Evolutionary conservation across 2,329 filamentous ascomycete species (phyloP).

Genomic region (Cytospora piceae): DNA sequence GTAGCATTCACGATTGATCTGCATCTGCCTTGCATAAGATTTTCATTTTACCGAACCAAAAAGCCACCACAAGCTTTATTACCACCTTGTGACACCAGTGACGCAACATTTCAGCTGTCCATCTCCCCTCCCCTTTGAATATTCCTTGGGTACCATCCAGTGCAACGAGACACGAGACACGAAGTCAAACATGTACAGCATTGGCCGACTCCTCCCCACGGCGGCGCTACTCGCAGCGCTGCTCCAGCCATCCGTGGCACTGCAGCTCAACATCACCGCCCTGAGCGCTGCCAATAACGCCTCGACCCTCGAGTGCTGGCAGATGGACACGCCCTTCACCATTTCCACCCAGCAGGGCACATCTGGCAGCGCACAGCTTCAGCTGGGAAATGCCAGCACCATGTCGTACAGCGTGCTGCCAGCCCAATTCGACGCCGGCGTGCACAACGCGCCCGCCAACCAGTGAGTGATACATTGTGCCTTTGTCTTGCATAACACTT

Average conservation of each 20-base stretch:
- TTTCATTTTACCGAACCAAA: slow-evolving; percentile 5
- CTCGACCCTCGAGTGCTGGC: slow-evolving; percentile 51
- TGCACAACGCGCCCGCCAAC: slow-evolving; percentile 46
- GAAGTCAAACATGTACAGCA: slow-evolving; percentile 10
- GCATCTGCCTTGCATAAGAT: neutral
- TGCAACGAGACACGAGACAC: neutral
- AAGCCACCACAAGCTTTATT: neutral
- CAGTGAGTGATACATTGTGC: slow-evolving; percentile 40
- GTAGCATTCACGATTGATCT: neutral
- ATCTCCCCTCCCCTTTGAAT: neutral
- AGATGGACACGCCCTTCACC: slow-evolving; percentile 43
- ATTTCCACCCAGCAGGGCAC: slow-evolving; percentile 40
- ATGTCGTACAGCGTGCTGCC: slow-evolving; percentile 44
- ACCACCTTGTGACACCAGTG: neutral
- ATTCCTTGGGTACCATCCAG: neutral
- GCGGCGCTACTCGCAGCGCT: slow-evolving; percentile 8
- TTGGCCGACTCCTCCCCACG: slow-evolving; percentile 5
- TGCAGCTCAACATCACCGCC: slow-evolving; percentile 45
- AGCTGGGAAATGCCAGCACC: slow-evolving; percentile 41
- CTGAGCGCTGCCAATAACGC: slow-evolving; percentile 40
- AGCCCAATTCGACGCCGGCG: slow-evolving; percentile 42
- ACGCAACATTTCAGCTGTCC: slow-evolving; percentile 13
- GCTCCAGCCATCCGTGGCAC: slow-evolving; percentile 6
- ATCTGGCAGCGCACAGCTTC: slow-evolving; percentile 36
- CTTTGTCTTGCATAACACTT: neutral